phyloP scores from a whole-genome alignment of 345 rosid species.

The Eucalyptus polybractea region DNA sequence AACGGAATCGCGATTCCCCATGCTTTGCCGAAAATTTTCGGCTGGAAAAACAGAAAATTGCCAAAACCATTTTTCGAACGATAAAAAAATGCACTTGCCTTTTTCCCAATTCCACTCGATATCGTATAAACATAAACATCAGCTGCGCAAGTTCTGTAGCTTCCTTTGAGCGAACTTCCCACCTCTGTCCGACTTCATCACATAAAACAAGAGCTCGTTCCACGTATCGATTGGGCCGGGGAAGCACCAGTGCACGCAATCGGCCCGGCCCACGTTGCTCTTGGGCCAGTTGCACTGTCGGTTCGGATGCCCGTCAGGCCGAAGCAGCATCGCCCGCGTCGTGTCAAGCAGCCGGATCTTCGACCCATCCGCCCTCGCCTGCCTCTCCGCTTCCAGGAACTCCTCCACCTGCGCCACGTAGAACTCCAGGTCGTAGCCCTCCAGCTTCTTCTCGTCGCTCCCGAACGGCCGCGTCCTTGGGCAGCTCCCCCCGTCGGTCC shows the following conservation, averaged over 20 bases:
- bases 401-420: conserved; percentile 33
- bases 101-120: neutral
- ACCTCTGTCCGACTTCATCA: neutral
- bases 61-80: neutral
- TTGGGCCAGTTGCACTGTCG: conserved; percentile 8
- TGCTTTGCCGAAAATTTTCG: neutral
- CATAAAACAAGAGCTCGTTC: conserved; percentile 43
- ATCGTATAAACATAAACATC: neutral
- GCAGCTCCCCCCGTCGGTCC: conserved; percentile 66
- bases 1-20: neutral
- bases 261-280: conserved; percentile 14
- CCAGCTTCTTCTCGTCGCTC: conserved; percentile 25
- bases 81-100: neutral
- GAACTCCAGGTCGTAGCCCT: conserved; percentile 23
- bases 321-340: conserved; percentile 37
- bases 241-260: conserved; percentile 83
- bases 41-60: neutral
- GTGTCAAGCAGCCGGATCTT: conserved; percentile 20
- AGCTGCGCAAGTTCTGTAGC: neutral
- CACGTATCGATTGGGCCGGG: conserved; percentile 64
- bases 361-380: conserved; percentile 20
- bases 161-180: neutral
- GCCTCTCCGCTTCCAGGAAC: conserved; percentile 15
- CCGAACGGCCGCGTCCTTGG: conserved; percentile 28
- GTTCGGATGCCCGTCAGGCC: conserved; percentile 54